Conservation (phyloP, 1,139 yeast species). For the Saccharomyces hybrid region DNA sequence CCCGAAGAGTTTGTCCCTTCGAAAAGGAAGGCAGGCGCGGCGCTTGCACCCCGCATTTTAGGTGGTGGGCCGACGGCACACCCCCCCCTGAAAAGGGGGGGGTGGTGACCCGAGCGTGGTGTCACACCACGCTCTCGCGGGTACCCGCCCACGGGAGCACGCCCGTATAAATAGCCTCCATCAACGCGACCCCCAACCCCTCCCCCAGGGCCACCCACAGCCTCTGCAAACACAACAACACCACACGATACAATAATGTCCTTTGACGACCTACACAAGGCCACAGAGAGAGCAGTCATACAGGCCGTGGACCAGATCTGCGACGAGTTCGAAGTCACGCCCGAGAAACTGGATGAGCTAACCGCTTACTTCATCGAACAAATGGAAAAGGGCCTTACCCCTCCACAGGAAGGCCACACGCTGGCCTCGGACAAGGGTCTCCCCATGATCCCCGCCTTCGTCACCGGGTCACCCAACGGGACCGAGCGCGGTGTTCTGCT, state of each 20-base stretch:
- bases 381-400: conserved; percentile 53
- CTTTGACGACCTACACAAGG: conserved; percentile 25
- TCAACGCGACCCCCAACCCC: too few species aligned
- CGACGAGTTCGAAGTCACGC: conserved; percentile 47
- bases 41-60: too few species aligned
- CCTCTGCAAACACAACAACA: too few species aligned
- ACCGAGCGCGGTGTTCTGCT: conserved; percentile 66
- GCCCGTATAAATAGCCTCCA: conserved; percentile 1
- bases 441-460: conserved; percentile 88
- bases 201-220: too few species aligned
- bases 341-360: conserved; percentile 46
- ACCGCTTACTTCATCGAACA: conserved; percentile 56
- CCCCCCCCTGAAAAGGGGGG: too few species aligned
- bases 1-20: too few species aligned
- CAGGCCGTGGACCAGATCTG: conserved; percentile 43
- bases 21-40: too few species aligned
- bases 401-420: conserved; percentile 21
- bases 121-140: too few species aligned
- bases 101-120: too few species aligned
- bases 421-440: conserved; percentile 40
- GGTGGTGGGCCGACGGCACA: too few species aligned
- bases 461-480: conserved; percentile 75
- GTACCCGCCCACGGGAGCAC: too few species aligned
- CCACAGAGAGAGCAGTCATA: conserved; percentile 17
- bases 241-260: too few species aligned